phyloP scores from a whole-genome alignment of 2,329 filamentous ascomycete species.

The Alternaria metachromatica region DNA sequence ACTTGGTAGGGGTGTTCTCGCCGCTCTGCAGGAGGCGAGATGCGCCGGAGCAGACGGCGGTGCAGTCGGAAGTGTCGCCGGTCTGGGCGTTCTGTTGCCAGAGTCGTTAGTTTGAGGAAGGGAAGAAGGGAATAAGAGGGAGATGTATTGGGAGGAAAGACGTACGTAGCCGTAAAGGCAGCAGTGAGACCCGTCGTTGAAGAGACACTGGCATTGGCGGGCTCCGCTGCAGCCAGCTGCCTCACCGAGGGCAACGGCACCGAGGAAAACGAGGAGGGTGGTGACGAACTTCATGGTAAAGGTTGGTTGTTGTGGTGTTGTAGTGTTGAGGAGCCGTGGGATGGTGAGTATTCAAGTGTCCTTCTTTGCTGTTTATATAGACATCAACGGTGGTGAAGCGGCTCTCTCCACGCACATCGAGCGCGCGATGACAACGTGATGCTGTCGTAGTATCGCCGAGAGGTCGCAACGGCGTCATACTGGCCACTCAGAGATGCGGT shows the following conservation, averaged over 20 bases:
- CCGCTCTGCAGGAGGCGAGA: slow-evolving; percentile 5
- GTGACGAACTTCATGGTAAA: slow-evolving; percentile 6
- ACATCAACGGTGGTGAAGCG: background rate
- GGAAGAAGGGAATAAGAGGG: background rate
- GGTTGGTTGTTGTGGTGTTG: background rate
- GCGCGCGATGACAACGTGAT: background rate
- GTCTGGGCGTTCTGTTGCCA: background rate
- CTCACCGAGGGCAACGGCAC: slow-evolving; percentile 10
- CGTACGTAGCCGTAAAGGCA: slow-evolving; percentile 12
- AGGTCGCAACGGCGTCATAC: background rate
- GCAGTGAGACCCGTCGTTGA: slow-evolving; percentile 14
- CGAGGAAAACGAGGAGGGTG: slow-evolving; percentile 9
- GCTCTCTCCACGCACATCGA: background rate
- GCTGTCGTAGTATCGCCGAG: background rate
- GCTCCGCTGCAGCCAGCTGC: slow-evolving; percentile 2
- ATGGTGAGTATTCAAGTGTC: background rate
- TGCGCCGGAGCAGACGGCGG: slow-evolving; percentile 4
- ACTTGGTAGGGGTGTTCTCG: slow-evolving; percentile 6
- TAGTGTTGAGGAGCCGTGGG: background rate
- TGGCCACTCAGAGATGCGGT: background rate
- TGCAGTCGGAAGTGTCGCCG: slow-evolving; percentile 5
- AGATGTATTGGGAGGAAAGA: background rate
- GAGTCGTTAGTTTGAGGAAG: background rate
- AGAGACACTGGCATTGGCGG: slow-evolving; percentile 13
- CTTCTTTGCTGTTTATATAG: background rate